A percentile compares a stretch with the other conserved stretches of the same genome.
These are phyloP conservation scores for Eimeria maxima DNA, from an alignment of 169 alveolate genomes.

Conservation along the genomic window DNA sequence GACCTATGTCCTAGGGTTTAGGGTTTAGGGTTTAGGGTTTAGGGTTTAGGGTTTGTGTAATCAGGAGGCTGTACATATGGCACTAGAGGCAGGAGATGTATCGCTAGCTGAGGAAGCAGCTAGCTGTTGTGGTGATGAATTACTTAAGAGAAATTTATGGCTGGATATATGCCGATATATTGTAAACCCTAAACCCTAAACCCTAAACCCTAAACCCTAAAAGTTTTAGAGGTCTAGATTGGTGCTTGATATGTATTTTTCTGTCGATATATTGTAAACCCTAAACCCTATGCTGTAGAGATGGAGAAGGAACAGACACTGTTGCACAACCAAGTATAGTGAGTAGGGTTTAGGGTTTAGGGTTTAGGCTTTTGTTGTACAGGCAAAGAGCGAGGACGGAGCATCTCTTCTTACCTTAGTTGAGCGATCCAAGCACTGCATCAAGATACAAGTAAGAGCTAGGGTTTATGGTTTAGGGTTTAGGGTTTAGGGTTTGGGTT, in stretches of 20 bases:
- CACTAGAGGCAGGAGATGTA: constrained; percentile 12
- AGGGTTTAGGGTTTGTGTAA: constrained; percentile 23
- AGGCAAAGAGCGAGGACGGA: constrained; percentile 39
- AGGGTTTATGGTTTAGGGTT: constrained; percentile 23
- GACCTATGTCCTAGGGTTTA: no score
- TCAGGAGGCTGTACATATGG: constrained; percentile 52
- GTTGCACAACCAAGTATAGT: background rate
- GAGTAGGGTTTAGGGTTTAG: constrained; percentile 14
- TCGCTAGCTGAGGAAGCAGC: constrained; percentile 43
- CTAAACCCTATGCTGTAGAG: background rate
- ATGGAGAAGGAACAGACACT: no score
- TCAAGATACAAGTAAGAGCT: constrained; percentile 9
- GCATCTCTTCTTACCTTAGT: constrained; percentile 27
- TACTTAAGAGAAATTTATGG: background rate
- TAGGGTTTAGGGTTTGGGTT: no score
- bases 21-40: background rate
- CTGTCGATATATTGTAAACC: no score
- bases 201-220: constrained; percentile 28
- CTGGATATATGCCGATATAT: constrained; percentile 31
- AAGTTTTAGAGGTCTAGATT: no score
- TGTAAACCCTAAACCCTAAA: constrained; percentile 29
- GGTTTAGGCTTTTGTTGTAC: background rate
- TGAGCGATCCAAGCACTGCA: constrained; percentile 52
- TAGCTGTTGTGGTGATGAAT: background rate
- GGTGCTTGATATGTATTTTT: no score